Evolutionary conservation across 352 stramenopile genomes (phyloP).

Genomic region (Globisporangium uncinulatum): DNA sequence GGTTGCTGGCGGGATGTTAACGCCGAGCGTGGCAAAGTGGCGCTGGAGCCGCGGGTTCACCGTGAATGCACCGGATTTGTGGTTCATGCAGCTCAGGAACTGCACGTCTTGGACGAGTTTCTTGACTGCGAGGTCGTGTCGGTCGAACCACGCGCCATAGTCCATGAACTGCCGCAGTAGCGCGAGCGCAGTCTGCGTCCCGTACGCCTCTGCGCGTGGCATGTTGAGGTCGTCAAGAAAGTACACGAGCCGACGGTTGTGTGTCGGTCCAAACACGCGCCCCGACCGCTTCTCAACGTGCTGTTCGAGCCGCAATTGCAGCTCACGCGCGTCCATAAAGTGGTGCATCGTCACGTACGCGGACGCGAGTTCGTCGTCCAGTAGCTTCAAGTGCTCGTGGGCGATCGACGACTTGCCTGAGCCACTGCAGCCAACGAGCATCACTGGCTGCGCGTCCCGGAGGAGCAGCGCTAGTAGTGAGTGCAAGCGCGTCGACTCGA

Average conservation of each 20-base stretch:
- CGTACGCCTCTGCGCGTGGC: conserved; percentile 82
- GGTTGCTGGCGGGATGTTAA: conserved; percentile 55
- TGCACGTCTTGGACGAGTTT: conserved; percentile 89
- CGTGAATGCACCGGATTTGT: conserved; percentile 85
- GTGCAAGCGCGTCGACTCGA: conserved; percentile 68
- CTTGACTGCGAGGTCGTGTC: conserved; percentile 77
- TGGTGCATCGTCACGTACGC: conserved; percentile 79
- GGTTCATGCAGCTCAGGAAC: conserved; percentile 88
- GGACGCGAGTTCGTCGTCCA: conserved; percentile 53
- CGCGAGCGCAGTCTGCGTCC: conserved; percentile 86
- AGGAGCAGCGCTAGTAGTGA: conserved; percentile 60
- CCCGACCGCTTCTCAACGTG: conserved; percentile 85
- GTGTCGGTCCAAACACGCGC: conserved; percentile 75
- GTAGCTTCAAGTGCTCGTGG: conserved; percentile 60
- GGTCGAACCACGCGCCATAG: conserved; percentile 89
- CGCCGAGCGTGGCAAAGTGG: conserved; percentile 83
- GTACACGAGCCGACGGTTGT: conserved; percentile 79
- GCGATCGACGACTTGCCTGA: conserved; percentile 84
- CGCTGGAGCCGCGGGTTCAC: conserved; percentile 85
- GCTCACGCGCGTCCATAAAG: conserved; percentile 77
- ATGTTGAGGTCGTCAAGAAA: conserved; percentile 92
- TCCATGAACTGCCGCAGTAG: conserved; percentile 91
- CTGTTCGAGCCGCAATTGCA: conserved; percentile 79
- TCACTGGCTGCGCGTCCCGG: conserved; percentile 32
- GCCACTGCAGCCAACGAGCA: conserved; percentile 79